Base-by-base conservation (phyloP, 1,139 yeast species). In the Scheffersomyces parashehatae region DNA sequence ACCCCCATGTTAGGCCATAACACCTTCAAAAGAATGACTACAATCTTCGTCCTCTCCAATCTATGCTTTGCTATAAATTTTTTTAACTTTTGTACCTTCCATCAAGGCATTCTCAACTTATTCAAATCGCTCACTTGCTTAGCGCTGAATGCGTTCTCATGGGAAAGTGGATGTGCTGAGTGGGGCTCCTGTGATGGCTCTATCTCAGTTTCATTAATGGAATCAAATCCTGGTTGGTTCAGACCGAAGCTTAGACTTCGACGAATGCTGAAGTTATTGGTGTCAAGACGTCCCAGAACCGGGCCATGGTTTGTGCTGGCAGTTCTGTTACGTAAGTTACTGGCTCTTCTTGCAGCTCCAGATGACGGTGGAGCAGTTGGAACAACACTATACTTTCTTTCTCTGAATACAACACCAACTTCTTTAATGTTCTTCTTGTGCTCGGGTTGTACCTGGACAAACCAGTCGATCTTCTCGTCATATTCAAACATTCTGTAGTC, bases 401-500 rank as follows among this genome's bases (percentile, higher is more conserved):
- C 88, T 51, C 77, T 75, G 55, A 76, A 83, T 0, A 81, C 75
- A 12, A 85, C 81, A 0, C 88, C 88, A 29, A 84, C 83, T 56
- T 85, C 88, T 53, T 79, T 77, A 51, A 77, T 65, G 54, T 79
- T 79, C 63, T 76, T 77, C 53, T 83, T 71, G 48, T 79, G 82
- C 33, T 83, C 84, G 10, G 88, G 84, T 42, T 85, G 82, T 5
- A 88, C 85, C 53, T 85, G 81, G 43, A 73, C 79, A 65, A 91
- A 91, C 85, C 89, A 83, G 63, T 90, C 93, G 28, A 77, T 66
- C 6, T 69, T 70, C 53, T 89, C 97, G 55, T 88, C 86, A 64
- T 86, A 91, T 61, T 89, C 95, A 64, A 85, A 91, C 66, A 90
- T 75, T 14, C 88, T 79, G 86, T 96, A 91, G 48, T 88, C 93